Percentiles rank a stretch among this genome's conserved stretches.
Evolutionary conservation across 192 early-diverging fungal species (phyloP).

Genomic region (Coemansia sp.): DNA sequence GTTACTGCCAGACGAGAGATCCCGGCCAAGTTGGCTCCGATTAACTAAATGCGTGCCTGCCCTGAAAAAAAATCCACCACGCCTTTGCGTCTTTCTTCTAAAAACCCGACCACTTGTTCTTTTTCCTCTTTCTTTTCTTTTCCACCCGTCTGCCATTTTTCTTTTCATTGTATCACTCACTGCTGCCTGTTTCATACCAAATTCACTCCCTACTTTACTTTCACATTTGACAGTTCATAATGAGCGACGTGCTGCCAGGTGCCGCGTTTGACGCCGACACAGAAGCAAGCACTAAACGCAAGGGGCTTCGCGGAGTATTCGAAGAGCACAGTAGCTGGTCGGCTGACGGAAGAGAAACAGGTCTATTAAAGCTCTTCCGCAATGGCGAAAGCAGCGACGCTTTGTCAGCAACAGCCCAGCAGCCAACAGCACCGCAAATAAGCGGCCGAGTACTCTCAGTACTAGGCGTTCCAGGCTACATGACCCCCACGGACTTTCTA

Average conservation of each 20-base stretch:
- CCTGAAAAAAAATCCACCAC: too few relatives aligned
- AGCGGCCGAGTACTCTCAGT: constrained; percentile 55
- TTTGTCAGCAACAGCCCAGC: too few relatives aligned
- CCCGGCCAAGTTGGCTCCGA: too few relatives aligned
- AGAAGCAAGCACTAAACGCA: neutral
- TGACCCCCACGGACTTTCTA: constrained; percentile 87
- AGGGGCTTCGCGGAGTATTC: neutral
- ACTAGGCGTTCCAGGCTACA: constrained; percentile 83
- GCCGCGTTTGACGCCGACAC: too few relatives aligned
- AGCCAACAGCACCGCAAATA: neutral
- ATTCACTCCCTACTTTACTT: too few relatives aligned
- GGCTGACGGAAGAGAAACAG: neutral
- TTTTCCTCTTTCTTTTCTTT: neutral
- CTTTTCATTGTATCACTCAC: too few relatives aligned
- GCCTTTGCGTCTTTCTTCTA: neutral
- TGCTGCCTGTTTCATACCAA: too few relatives aligned
- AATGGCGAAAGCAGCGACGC: neutral
- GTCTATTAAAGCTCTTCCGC: neutral
- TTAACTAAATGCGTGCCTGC: too few relatives aligned
- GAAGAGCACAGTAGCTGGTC: neutral
- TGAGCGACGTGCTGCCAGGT: too few relatives aligned
- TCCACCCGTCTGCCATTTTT: too few relatives aligned
- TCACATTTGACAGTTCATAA: too few relatives aligned
- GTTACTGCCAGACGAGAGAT: too few relatives aligned
- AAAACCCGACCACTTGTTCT: neutral